A percentile compares a stretch with the other conserved stretches of the same genome.
Evolutionary conservation across 805 yeast genomes (phyloP).

Genomic region (Ogataea nitratoaversa): DNA sequence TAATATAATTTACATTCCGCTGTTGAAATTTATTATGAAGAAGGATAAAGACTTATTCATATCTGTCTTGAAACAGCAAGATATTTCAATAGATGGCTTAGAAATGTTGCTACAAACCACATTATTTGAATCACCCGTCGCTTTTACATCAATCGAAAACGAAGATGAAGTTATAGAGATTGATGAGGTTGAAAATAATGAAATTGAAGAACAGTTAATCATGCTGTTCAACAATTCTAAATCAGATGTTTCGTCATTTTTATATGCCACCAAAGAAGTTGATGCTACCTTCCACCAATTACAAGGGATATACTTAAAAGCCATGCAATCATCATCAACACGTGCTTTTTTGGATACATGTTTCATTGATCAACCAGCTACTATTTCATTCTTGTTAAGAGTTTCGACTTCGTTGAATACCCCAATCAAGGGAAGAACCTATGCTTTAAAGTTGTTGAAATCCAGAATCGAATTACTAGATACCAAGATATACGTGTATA

Average conservation of each 20-base stretch:
- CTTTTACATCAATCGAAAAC: no score
- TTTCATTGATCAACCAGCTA: constrained; percentile 22
- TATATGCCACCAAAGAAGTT: constrained; percentile 25
- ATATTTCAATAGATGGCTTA: constrained; percentile 39
- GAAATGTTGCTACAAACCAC: constrained; percentile 71
- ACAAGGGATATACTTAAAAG: constrained; percentile 39
- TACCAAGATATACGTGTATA: constrained; percentile 35
- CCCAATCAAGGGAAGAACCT: constrained; percentile 54
- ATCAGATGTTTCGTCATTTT: constrained; percentile 30
- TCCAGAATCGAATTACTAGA: constrained; percentile 34
- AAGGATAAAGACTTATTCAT: constrained; percentile 36
- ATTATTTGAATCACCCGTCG: constrained; percentile 35
- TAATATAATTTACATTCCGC: constrained; percentile 26
- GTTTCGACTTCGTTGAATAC: constrained; percentile 51
- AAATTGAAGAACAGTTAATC: constrained; percentile 21
- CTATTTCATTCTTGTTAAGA: constrained; percentile 57
- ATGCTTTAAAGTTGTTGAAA: constrained; percentile 41
- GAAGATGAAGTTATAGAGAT: constrained; percentile 29
- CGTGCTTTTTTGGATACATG: constrained; percentile 15
- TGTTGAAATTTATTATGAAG: constrained; percentile 35
- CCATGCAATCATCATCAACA: constrained; percentile 29
- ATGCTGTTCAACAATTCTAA: constrained; percentile 7
- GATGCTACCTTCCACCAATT: constrained; percentile 40
- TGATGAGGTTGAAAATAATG: constrained; percentile 22
- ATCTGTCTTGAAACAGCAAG: constrained; percentile 33